Base-by-base conservation (phyloP, 139 green algal species). In the Ettlia oleoabundans region DNA sequence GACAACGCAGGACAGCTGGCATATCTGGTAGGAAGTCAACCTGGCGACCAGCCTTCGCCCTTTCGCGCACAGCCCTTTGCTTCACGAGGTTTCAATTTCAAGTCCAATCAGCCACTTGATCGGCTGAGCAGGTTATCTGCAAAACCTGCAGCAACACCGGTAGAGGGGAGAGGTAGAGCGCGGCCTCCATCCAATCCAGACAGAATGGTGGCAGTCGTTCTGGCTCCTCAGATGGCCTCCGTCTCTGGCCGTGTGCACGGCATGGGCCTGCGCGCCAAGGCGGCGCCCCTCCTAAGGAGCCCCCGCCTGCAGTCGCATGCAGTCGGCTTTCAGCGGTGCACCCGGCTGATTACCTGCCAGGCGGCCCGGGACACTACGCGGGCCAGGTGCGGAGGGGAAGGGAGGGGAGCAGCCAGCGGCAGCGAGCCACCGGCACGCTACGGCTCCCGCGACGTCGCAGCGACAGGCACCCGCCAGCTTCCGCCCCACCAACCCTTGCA, bases 321-420 rank as follows among this genome's bases (percentile, higher is more conserved):
- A 65, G 55, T 28, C 47, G 55, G 5, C 18, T n/a, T 65, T 5
- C 21, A 26, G n/a, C 22, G 43, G n/a, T n/a, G 28, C 43, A 10
- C 70, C 42, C 70, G 70, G 28, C 43, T 64, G 8, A 53, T 77
- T 28, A 41, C 30, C 13, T 77, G 70, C 43, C 70, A 77, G 43
- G 70, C 70, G 0, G 70, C 42, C 13, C 42, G 43, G 10, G 70
- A 64, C 7, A 37, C n/a, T 35, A 42, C n/a, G 3, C 37, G 38
- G 24, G 68, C 53, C 73, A 80, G 13, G 73, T 80, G 73, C 38
- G 72, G n/a, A n/a, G n/a, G n/a, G n/a, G n/a, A n/a, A n/a, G n/a
- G n/a, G n/a, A n/a, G n/a, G n/a, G n/a, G n/a, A n/a, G n/a, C n/a
- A n/a, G n/a, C 53, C 47, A 22, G 73, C 21, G 33, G 28, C 30